Conservation (phyloP, 164 flowering plant genomes). For the Pachysandra terminalis region DNA sequence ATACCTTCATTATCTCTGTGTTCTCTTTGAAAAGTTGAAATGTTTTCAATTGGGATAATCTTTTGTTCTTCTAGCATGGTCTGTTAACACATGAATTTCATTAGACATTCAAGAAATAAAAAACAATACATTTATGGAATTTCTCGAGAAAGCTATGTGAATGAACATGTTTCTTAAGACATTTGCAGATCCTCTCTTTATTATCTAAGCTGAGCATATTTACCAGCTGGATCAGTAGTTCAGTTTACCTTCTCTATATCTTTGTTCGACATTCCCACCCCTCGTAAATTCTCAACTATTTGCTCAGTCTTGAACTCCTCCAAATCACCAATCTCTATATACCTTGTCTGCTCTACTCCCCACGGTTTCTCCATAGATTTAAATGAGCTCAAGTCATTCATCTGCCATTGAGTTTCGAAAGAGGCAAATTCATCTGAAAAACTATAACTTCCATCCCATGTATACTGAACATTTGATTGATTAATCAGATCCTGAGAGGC, state of each 20-base stretch:
- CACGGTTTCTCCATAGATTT: constrained; percentile 25
- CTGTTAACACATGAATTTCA: constrained; percentile 28
- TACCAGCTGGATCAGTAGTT: too few relatives aligned
- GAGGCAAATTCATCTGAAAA: constrained; percentile 36
- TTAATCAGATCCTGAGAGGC: constrained; percentile 52
- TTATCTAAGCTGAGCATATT: too few relatives aligned
- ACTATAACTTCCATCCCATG: constrained; percentile 36
- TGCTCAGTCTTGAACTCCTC: constrained; percentile 41
- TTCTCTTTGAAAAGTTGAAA: constrained; percentile 39
- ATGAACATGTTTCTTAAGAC: too few relatives aligned
- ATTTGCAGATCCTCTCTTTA: too few relatives aligned
- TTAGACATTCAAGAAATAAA: background rate
- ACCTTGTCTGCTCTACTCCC: constrained; percentile 28
- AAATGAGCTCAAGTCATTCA: constrained; percentile 20
- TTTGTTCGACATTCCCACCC: constrained; percentile 67
- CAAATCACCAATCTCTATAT: constrained; percentile 38
- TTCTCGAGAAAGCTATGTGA: background rate
- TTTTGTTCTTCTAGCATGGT: constrained; percentile 45
- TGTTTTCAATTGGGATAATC: constrained; percentile 49
- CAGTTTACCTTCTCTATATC: constrained; percentile 53
- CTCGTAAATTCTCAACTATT: constrained; percentile 61
- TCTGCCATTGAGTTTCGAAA: constrained; percentile 5
- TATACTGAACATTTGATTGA: constrained; percentile 23
- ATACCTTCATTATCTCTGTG: constrained; percentile 38
- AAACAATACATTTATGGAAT: background rate